phyloP scores from a whole-genome alignment of 768 basidiomycete genomes.

The Leccinum variicolor region DNA sequence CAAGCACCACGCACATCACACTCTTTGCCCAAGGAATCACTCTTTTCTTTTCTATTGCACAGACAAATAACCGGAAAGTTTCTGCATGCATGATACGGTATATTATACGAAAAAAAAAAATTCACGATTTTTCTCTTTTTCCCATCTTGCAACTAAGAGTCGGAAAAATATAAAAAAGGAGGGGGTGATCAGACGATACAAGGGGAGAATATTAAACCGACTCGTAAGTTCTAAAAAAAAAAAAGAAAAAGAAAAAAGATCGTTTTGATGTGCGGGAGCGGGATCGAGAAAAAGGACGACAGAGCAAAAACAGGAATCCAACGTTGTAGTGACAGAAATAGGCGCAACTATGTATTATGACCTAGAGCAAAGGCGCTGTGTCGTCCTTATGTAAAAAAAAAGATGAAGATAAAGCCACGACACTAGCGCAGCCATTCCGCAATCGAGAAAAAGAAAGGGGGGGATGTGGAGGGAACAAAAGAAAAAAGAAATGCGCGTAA shows the following conservation, averaged over 20 bases:
- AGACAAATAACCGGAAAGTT: not conserved
- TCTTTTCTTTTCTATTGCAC: not conserved
- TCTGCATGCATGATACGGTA: not conserved
- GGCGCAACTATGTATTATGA: slow-evolving; percentile 28
- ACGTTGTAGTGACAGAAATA: slow-evolving; percentile 23
- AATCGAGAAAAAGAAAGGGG: slow-evolving; percentile 1
- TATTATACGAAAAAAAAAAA: not conserved
- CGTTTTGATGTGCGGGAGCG: slow-evolving; percentile 16
- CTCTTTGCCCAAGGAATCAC: not conserved
- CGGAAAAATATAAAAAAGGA: slow-evolving; percentile 1
- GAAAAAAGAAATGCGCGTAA: slow-evolving; percentile 19
- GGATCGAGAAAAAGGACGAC: slow-evolving; percentile 3
- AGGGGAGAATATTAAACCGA: slow-evolving; percentile 18
- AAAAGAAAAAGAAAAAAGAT: slow-evolving; percentile 1
- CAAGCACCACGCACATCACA: no score
- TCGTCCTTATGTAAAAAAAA: slow-evolving; percentile 24
- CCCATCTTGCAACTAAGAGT: not conserved
- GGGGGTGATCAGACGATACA: slow-evolving; percentile 4
- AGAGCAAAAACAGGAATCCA: slow-evolving; percentile 31
- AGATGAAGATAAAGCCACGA: slow-evolving; percentile 11
- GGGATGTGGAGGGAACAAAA: slow-evolving; percentile 4
- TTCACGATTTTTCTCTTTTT: slow-evolving; percentile 7
- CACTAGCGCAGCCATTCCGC: slow-evolving; percentile 24
- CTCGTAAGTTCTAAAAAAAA: slow-evolving; percentile 15
- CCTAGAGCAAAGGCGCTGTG: slow-evolving; percentile 21